Evolutionary conservation across 2,329 filamentous ascomycete species (phyloP).

Genomic region (Chaetomiaceae sp.): DNA sequence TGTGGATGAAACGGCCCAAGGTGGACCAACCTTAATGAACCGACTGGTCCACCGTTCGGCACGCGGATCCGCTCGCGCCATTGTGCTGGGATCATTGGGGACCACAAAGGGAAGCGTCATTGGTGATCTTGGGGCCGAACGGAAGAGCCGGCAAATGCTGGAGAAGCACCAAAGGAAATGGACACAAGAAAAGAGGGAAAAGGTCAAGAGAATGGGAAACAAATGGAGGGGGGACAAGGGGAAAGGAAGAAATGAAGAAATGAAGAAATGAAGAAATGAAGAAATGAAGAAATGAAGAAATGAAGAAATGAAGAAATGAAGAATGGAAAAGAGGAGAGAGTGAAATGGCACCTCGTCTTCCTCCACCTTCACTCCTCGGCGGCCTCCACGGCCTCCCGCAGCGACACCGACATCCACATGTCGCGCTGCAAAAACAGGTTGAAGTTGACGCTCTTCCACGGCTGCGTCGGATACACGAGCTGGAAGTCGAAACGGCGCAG

Average conservation of each 20-base stretch:
- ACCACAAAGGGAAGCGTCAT: background rate
- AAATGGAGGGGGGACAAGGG: too few species aligned
- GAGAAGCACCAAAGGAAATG: too few species aligned
- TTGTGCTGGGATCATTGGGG: background rate
- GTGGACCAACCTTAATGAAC: background rate
- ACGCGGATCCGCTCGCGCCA: background rate
- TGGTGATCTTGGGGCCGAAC: background rate
- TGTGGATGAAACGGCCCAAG: background rate
- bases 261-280: too few species aligned
- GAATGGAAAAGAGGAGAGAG: too few species aligned
- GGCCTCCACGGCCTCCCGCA: background rate
- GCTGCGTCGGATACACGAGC: conserved; percentile 26
- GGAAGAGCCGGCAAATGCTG: too few species aligned
- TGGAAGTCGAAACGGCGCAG: conserved; percentile 31
- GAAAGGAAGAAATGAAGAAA: too few species aligned
- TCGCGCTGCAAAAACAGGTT: conserved; percentile 29
- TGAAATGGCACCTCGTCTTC: too few species aligned
- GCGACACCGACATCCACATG: conserved; percentile 29
- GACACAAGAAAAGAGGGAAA: too few species aligned
- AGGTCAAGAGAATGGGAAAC: too few species aligned
- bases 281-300: too few species aligned
- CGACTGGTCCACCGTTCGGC: background rate
- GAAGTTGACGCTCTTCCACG: conserved; percentile 26
- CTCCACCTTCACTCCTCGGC: too few species aligned
- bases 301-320: too few species aligned